Base-by-base conservation (phyloP, 306 rosid species). In the Pyrus communis region DNA sequence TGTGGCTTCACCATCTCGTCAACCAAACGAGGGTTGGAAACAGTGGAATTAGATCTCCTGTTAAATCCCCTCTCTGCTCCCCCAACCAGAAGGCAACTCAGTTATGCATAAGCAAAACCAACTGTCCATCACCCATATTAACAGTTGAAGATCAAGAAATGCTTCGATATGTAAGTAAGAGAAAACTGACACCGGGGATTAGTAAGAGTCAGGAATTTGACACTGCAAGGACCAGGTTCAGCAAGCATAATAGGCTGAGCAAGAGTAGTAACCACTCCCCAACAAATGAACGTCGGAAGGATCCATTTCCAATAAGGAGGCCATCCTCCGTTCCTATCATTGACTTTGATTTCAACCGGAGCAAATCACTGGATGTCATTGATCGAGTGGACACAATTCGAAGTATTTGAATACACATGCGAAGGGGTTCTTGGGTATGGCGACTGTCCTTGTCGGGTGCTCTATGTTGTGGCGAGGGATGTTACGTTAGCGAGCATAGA, bases 191-290 rank as follows among this genome's bases (percentile, higher is more conserved):
- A 1, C 99, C 98, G 0, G 99, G 97, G 70, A 93, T 92, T 58
- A 96, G 98, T 23, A 96, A 96, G 89, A 96, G 99, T 83, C 99
- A 91, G 75, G 98, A 96, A 79, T 93, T 96, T 62, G 90, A 75
- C 85, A 88, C 91, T 11, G 87, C 85, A 30, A 91, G 85, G 80
- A 83, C 78, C 54, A 92, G 93, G 86, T 82, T 92, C 79, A 84
- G 90, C 78, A 91, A 91, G 82, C 86, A 93, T 77, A 85, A 93
- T 58, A 87, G 99, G 85, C 85, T 96, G 78, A 88, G 96, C 69
- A 96, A 93, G 86, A 93, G 99, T 77, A 96, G 94, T 43, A 96
- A 86, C 82, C 99, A 96, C 70, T 92, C 99, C 49, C 97, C 98
- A 49, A 80, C 79, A 55, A 87, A 80, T 55, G 97, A 87, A 85